Percentiles rank a stretch among this genome's conserved stretches.
phyloP scores from a whole-genome alignment of 805 yeast genomes.

The Yarrowia sp. region DNA sequence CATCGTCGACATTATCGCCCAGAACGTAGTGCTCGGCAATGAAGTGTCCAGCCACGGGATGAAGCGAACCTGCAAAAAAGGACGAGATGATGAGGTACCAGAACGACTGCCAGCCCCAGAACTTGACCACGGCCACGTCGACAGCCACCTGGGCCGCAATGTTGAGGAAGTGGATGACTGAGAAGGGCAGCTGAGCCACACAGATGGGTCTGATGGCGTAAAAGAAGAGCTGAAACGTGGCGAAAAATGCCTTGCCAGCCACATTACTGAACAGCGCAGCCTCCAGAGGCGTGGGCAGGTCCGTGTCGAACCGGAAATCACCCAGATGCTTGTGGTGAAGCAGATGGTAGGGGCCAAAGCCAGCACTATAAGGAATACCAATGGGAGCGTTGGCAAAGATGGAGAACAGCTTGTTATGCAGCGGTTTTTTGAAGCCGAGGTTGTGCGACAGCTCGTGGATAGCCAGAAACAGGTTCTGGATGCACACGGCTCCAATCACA shows the following conservation, averaged over 20 bases:
- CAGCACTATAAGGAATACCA: conserved; percentile 89
- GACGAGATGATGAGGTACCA: conserved; percentile 75
- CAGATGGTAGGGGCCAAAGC: conserved; percentile 88
- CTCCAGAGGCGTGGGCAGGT: conserved; percentile 81
- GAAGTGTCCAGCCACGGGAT: conserved; percentile 95
- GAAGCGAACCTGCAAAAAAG: conserved; percentile 88
- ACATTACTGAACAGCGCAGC: conserved; percentile 76
- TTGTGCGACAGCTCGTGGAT: conserved; percentile 90
- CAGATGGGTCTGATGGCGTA: conserved; percentile 92
- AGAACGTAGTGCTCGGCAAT: conserved; percentile 92
- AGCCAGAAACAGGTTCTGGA: conserved; percentile 83
- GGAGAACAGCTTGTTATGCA: conserved; percentile 77
- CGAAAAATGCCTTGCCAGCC: conserved; percentile 88
- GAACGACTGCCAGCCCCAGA: conserved; percentile 70
- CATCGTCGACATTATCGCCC: conserved; percentile 40
- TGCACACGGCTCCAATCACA: conserved; percentile 82
- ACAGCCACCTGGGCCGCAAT: conserved; percentile 63
- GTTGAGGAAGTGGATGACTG: conserved; percentile 76
- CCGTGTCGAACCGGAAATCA: conserved; percentile 83
- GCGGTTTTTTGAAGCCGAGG: conserved; percentile 77
- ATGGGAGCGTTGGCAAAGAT: conserved; percentile 83
- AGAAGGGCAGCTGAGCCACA: conserved; percentile 74
- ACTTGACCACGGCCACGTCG: conserved; percentile 63
- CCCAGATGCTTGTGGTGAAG: conserved; percentile 91
- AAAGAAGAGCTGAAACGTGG: conserved; percentile 85